phyloP scores from a whole-genome alignment of 192 early-diverging fungal genomes.

The Backusella tuberculispora region DNA sequence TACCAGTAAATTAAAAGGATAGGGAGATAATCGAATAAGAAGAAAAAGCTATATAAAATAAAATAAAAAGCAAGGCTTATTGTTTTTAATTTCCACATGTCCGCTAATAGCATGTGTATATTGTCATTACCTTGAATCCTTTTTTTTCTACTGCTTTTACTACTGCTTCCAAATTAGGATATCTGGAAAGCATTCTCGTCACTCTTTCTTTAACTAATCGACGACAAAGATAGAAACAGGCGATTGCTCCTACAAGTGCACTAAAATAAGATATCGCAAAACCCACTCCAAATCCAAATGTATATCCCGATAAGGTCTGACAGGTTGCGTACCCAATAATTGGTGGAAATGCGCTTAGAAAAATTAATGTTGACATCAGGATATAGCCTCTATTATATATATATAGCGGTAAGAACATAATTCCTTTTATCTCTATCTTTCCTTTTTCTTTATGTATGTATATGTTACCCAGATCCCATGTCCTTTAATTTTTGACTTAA shows the following conservation, averaged over 20 bases:
- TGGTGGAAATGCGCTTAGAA: conserved; percentile 70
- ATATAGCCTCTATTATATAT: conserved; percentile 42
- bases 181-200: conserved; percentile 42
- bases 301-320: conserved; percentile 66
- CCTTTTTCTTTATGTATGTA: not conserved
- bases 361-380: conserved; percentile 55
- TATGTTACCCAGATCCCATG: conserved; percentile 46
- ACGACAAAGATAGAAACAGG: conserved; percentile 58
- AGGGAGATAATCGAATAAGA: conserved; percentile 72
- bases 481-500: conserved; percentile 42
- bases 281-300: conserved; percentile 64
- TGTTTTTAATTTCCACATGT: not conserved
- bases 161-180: conserved; percentile 53
- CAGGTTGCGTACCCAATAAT: conserved; percentile 70
- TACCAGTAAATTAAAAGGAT: conserved; percentile 69
- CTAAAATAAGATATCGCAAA: conserved; percentile 61
- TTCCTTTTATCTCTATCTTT: not conserved
- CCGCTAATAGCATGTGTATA: not conserved
- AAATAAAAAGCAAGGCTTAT: not conserved
- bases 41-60: conserved; percentile 56
- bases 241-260: conserved; percentile 56
- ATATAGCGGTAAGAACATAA: not conserved
- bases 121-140: conserved; percentile 57
- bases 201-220: conserved; percentile 52
- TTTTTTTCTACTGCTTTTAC: conserved; percentile 62